These are phyloP conservation scores for Acacia crassicarpa DNA, from an alignment of 306 rosid genomes.

Conservation along the genomic window DNA sequence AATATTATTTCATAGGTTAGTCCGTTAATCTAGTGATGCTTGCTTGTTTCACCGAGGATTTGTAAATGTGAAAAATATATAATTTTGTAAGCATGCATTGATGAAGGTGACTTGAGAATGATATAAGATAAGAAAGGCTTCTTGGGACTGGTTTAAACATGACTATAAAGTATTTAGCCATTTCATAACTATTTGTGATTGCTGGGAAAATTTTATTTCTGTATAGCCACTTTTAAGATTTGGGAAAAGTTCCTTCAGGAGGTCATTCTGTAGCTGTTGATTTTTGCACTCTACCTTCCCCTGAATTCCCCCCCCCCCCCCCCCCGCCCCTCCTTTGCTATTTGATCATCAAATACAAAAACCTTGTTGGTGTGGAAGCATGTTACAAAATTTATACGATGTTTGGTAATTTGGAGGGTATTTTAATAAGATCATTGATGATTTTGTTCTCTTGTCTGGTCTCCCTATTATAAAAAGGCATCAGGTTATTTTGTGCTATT, in stretches of 20 bases:
- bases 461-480: background rate
- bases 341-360: too few relatives aligned
- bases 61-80: background rate
- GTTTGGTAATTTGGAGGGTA: too few relatives aligned
- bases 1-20: conserved; percentile 9
- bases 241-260: background rate
- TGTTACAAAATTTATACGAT: too few relatives aligned
- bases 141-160: conserved; percentile 19
- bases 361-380: too few relatives aligned
- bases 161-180: background rate
- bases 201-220: conserved; percentile 23
- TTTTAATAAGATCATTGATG: too few relatives aligned
- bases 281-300: background rate
- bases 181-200: conserved; percentile 17
- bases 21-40: conserved; percentile 16
- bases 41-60: conserved; percentile 16
- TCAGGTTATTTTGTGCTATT: conserved; percentile 6
- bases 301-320: too few relatives aligned
- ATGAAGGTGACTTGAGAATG: conserved; percentile 6
- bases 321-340: too few relatives aligned
- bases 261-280: background rate
- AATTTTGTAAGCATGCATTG: conserved; percentile 1
- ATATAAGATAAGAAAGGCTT: conserved; percentile 23
- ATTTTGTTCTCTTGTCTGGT: background rate
- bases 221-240: background rate